Evolutionary conservation across 140 eudicot genomes (phyloP).

Genomic region (Flaveria floridana): DNA sequence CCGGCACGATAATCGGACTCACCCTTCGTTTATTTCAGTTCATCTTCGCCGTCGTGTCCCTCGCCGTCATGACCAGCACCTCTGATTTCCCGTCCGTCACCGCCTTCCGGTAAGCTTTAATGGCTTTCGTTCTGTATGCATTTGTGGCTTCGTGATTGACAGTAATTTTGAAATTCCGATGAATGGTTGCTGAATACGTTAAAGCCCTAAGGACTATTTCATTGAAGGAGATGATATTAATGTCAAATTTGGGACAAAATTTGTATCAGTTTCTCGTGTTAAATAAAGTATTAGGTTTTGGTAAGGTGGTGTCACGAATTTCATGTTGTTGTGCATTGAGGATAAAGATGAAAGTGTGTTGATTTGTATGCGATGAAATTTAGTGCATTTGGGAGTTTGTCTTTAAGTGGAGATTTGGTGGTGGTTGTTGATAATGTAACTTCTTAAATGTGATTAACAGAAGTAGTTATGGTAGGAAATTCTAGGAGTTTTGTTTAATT

Average conservation of each 20-base stretch:
- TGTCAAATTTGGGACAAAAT: no score
- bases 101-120: conserved; percentile 63
- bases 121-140: no score
- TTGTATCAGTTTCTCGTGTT: neutral
- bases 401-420: neutral
- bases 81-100: conserved; percentile 91
- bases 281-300: conserved; percentile 3
- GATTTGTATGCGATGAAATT: neutral
- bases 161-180: no score
- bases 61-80: conserved; percentile 78
- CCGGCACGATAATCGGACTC: conserved; percentile 75
- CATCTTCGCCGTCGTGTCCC: conserved; percentile 60
- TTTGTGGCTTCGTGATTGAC: no score
- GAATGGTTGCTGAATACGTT: no score
- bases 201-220: no score
- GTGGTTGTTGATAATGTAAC: neutral
- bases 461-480: neutral
- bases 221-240: no score
- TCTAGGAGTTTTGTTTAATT: neutral
- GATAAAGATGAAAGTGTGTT: conserved; percentile 3
- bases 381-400: conserved; percentile 7
- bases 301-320: no score
- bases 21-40: conserved; percentile 69
- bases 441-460: neutral
- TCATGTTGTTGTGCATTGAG: conserved; percentile 9